Evolutionary conservation across 345 rosid genomes (phyloP), one percentile per base, ranked within the genome.

Genomic region (Arabidopsis suecica): DNA sequence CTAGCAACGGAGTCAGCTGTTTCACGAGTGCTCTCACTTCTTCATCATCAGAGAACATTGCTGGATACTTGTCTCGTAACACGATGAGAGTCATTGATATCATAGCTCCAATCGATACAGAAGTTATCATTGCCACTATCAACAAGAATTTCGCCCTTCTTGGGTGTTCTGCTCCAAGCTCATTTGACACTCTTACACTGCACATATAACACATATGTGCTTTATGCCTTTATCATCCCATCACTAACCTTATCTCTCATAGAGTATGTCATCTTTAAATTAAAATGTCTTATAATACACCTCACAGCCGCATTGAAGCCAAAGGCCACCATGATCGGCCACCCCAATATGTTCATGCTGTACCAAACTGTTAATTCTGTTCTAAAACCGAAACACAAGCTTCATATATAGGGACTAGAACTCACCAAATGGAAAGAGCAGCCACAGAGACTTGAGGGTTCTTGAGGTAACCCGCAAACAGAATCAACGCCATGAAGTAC

Each of bases 121-220:
- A 81, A 18, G 88, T 75, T 7, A 80, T 11, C 9, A 83, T 83
- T 0, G 95, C 90, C 47, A 90, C 93, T 54, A 86, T 54, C 14
- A 87, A 50, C 22, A 93, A 84, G 34, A 93, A 77, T 33, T 71
- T 87, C 0, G 87, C 91, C 11, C 83, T 81, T 75, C 87, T 87
- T 45, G 89, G 94, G 18, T 91, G 93, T 6, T 71, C 87, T 45
- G 93, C 93, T 9, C 98, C 97, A 12, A 93, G 72, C 73, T 93
- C 98, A 57, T 91, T 93, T 8, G 96, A 93, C 20, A 89, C 76
- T 76, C 95, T 83, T 55, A 90, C 98, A 69, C 94, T 90, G 86
- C 70, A 72, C 41, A 36, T 32, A 1, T 12, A 18, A 45, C 36
- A 50, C 34, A 49, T 34, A 0, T 28, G n/a, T 9, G 22, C 22